phyloP scores from a whole-genome alignment of 2,329 filamentous ascomycete species.

The Sclerotinia sclerotiorum region DNA sequence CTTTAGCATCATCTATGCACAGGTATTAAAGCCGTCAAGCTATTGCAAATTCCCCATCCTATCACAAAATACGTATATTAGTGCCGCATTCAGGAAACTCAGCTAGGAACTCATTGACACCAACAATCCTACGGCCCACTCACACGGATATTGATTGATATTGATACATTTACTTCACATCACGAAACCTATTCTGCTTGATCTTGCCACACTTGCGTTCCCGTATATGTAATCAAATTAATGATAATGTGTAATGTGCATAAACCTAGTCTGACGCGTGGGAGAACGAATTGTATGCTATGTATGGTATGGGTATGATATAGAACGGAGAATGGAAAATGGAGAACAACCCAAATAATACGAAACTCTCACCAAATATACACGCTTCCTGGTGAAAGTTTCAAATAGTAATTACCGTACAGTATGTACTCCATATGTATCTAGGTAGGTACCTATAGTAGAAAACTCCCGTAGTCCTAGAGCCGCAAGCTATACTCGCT shows the following conservation, averaged over 20 bases:
- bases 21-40: not conserved
- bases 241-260: not conserved
- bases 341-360: not conserved
- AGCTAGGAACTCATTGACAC: not conserved
- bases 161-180: not conserved
- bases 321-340: too few relatives aligned
- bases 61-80: not conserved
- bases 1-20: not conserved
- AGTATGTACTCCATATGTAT: too few relatives aligned
- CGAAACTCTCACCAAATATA: conserved; percentile 10
- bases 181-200: conserved; percentile 10
- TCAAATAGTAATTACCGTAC: not conserved
- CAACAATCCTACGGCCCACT: conserved; percentile 2
- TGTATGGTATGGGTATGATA: too few relatives aligned
- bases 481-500: not conserved
- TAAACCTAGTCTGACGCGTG: conserved; percentile 9
- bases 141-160: conserved; percentile 5
- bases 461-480: not conserved
- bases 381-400: conserved; percentile 7
- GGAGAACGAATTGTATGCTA: not conserved
- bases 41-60: conserved; percentile 1
- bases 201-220: not conserved
- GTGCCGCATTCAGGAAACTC: not conserved
- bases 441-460: not conserved
- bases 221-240: not conserved